These are phyloP conservation scores for Tuber melanosporum DNA, from an alignment of 495 filamentous ascomycete species.

Conservation along the genomic window DNA sequence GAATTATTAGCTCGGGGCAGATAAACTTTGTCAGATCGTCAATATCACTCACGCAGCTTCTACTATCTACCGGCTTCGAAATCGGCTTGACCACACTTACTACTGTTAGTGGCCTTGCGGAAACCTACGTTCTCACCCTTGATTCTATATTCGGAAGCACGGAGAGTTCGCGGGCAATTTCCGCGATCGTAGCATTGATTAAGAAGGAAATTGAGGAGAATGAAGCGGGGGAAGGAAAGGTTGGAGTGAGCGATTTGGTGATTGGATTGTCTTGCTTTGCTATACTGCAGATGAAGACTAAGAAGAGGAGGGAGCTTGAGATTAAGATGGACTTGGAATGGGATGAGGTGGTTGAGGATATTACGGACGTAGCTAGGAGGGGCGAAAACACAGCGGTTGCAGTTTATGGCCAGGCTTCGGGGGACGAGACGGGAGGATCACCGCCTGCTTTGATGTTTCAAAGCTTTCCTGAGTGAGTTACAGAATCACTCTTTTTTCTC, in stretches of 20 bases:
- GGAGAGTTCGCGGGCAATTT: conserved; percentile 72
- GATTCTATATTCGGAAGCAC: conserved; percentile 72
- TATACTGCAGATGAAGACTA: conserved; percentile 63
- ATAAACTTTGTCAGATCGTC: conserved; percentile 38
- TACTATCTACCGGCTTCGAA: conserved; percentile 58
- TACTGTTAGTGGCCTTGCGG: conserved; percentile 57
- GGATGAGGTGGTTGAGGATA: conserved; percentile 70
- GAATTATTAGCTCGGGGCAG: conserved; percentile 15
- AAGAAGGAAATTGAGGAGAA: conserved; percentile 64
- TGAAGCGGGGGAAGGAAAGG: conserved; percentile 53
- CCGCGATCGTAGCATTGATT: conserved; percentile 67
- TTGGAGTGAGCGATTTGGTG: conserved; percentile 61
- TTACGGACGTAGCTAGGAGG: conserved; percentile 44
- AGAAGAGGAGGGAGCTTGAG: conserved; percentile 54
- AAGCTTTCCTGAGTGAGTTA: conserved; percentile 36
- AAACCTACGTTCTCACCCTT: conserved; percentile 59
- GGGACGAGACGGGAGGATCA: conserved; percentile 17
- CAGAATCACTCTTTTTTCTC: not conserved
- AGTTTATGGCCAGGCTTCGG: conserved; percentile 41
- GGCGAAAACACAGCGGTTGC: conserved; percentile 55
- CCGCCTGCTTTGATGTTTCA: conserved; percentile 36
- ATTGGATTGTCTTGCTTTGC: conserved; percentile 64
- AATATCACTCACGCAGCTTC: conserved; percentile 39
- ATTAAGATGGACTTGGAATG: conserved; percentile 60
- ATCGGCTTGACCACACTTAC: conserved; percentile 58